A percentile compares a stretch with the other conserved stretches of the same genome.
These are phyloP conservation scores for Capsella rubella DNA, from an alignment of 441 rosid genomes.

Conservation along the genomic window DNA sequence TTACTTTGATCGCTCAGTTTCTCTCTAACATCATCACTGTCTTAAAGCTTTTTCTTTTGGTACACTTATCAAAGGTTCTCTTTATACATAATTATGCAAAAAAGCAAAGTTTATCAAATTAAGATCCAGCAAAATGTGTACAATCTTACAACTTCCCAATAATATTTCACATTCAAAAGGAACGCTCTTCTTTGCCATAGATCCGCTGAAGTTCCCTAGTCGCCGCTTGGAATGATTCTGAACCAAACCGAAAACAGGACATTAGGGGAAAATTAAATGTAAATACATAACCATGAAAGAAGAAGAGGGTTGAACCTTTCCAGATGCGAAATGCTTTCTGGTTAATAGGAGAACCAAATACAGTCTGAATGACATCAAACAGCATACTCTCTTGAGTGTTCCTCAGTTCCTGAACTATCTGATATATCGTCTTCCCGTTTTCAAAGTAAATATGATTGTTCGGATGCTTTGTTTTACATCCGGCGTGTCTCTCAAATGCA, in stretches of 20 bases:
- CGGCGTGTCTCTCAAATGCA: conserved; percentile 81
- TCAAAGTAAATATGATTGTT: conserved; percentile 82
- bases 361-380: conserved; percentile 66
- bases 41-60: neutral
- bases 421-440: conserved; percentile 79
- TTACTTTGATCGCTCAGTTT: neutral
- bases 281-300: conserved; percentile 11
- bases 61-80: conserved; percentile 3
- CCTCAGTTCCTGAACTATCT: conserved; percentile 77
- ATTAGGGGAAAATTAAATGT: neutral
- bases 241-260: conserved; percentile 12
- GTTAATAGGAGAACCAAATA: conserved; percentile 72
- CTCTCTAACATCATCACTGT: conserved; percentile 4
- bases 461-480: conserved; percentile 84
- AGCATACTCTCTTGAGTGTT: conserved; percentile 64
- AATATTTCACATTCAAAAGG: conserved; percentile 41
- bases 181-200: conserved; percentile 70
- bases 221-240: conserved; percentile 79
- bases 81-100: conserved; percentile 12
- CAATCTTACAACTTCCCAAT: conserved; percentile 4
- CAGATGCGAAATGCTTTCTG: conserved; percentile 74
- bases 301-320: conserved; percentile 53
- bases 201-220: conserved; percentile 68
- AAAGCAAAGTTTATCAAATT: neutral
- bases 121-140: conserved; percentile 28